Conservation (phyloP, 2,329 filamentous ascomycete species). For the Hymenoscyphus salicellus region DNA sequence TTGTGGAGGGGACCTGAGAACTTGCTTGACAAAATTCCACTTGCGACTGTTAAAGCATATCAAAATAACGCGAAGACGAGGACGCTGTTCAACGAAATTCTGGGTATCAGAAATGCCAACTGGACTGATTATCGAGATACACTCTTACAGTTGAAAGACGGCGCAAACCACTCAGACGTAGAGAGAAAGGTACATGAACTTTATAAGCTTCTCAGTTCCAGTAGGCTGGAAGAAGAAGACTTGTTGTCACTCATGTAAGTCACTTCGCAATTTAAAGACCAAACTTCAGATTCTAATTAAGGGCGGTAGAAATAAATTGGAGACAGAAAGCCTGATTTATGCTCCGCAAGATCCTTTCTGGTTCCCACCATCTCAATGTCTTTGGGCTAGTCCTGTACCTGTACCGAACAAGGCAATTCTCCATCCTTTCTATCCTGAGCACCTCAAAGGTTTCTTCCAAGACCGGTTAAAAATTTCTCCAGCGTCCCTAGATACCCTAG, state of each 20-base stretch:
- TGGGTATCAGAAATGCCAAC: constrained; percentile 20
- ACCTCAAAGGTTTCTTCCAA: constrained; percentile 14
- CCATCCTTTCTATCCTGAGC: constrained; percentile 10
- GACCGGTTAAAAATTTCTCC: constrained; percentile 18
- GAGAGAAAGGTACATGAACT: not conserved
- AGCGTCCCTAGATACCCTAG: constrained; percentile 17
- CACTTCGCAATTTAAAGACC: too few relatives aligned
- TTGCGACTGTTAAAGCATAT: constrained; percentile 18
- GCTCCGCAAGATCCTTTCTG: constrained; percentile 11
- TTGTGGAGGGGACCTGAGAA: constrained; percentile 20
- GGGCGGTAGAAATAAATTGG: not conserved
- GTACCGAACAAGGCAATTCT: constrained; percentile 17
- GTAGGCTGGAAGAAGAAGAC: not conserved
- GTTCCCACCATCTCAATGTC: constrained; percentile 23
- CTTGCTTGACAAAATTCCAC: constrained; percentile 17
- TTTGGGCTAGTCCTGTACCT: constrained; percentile 24
- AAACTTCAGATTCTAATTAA: not conserved
- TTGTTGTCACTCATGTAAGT: not conserved
- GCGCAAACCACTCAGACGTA: not conserved
- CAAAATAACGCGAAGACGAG: constrained; percentile 15
- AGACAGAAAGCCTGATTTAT: constrained; percentile 20
- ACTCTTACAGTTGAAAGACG: constrained; percentile 9
- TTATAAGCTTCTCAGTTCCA: not conserved
- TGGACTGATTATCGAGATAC: constrained; percentile 20
- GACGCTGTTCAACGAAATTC: constrained; percentile 14